A percentile compares a stretch with the other conserved stretches of the same genome.
phyloP scores from a whole-genome alignment of 78 protist species.

The Dictyostelium firmibasis region DNA sequence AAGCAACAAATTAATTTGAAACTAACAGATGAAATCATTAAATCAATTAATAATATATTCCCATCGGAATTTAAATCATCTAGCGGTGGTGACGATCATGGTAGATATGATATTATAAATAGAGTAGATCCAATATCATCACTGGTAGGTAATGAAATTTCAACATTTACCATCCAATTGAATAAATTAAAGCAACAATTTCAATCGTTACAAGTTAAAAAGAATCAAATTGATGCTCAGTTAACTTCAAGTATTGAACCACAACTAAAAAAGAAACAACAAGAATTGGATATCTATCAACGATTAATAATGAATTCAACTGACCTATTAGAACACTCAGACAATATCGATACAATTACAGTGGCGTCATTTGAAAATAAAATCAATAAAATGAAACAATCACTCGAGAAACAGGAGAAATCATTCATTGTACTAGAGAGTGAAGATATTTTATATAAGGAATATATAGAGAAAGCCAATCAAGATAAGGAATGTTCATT shows the following conservation, averaged over 20 bases:
- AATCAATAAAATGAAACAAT: neutral
- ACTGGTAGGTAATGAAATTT: neutral
- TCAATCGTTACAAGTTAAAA: neutral
- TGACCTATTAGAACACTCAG: too few species aligned
- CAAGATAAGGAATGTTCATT: conserved; percentile 43
- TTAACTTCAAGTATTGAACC: neutral
- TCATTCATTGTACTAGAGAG: conserved; percentile 49
- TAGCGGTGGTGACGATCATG: neutral
- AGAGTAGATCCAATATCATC: neutral
- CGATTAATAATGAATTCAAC: neutral
- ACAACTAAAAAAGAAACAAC: neutral
- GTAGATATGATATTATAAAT: neutral
- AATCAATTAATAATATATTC: neutral
- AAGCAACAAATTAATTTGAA: neutral
- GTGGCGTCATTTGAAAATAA: neutral
- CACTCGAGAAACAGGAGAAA: neutral
- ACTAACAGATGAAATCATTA: neutral
- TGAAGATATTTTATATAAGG: conserved; percentile 56
- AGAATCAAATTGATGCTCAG: neutral
- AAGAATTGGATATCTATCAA: neutral
- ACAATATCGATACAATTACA: neutral
- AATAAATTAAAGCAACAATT: neutral
- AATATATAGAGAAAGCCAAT: conserved; percentile 60
- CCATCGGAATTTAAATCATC: neutral
- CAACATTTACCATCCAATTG: neutral